phyloP scores from a whole-genome alignment of 306 rosid species.

The Coriaria nepalensis region DNA sequence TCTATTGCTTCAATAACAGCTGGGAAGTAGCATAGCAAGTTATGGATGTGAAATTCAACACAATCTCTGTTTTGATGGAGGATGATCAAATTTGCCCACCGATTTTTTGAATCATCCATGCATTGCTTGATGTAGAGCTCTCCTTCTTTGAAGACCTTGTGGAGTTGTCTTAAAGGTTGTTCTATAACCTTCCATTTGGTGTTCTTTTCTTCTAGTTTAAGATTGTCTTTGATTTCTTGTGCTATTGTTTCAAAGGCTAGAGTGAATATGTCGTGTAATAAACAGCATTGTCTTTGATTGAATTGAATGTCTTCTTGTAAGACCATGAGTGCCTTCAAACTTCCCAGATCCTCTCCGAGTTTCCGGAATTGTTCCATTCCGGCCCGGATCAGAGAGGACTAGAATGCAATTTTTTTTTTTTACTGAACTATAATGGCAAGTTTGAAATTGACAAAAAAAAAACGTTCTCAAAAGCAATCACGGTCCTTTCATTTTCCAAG shows the following conservation, averaged over 20 bases:
- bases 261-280: constrained; percentile 45
- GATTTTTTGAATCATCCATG: constrained; percentile 55
- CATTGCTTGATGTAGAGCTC: constrained; percentile 61
- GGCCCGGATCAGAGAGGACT: constrained; percentile 8
- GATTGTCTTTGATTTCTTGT: constrained; percentile 56
- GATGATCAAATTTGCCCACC: constrained; percentile 61
- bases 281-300: constrained; percentile 51
- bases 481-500: too few species aligned
- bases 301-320: constrained; percentile 66
- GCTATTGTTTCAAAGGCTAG: constrained; percentile 69
- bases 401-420: too few species aligned
- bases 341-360: constrained; percentile 86
- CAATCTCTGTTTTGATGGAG: constrained; percentile 53
- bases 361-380: constrained; percentile 98
- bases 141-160: constrained; percentile 65
- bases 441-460: too few species aligned
- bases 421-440: too few species aligned
- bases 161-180: constrained; percentile 54
- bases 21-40: constrained; percentile 55
- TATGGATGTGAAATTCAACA: constrained; percentile 70
- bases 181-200: constrained; percentile 83
- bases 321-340: constrained; percentile 75
- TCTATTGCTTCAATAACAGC: constrained; percentile 81
- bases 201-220: constrained; percentile 57
- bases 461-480: too few species aligned